A percentile compares a stretch with the other conserved stretches of the same genome.
Evolutionary conservation across 768 basidiomycete genomes (phyloP).

Genomic region (Daedalea quercina): DNA sequence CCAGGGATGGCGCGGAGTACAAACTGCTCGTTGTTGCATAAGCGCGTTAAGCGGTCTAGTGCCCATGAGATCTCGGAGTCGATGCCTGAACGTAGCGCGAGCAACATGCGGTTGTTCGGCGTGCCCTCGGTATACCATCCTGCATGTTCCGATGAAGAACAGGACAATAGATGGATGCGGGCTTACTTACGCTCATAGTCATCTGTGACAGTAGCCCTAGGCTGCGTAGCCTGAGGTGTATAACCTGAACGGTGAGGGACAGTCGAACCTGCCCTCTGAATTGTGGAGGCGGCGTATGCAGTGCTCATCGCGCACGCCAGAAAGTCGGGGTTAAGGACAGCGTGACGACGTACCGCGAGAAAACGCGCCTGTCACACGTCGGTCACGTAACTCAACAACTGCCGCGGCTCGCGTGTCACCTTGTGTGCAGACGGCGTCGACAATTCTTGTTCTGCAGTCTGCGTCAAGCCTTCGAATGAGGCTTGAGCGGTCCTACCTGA

Average conservation of each 20-base stretch:
- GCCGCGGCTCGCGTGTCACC: too few species aligned
- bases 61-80: conserved; percentile 84
- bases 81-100: conserved; percentile 81
- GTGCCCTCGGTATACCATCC: conserved; percentile 84
- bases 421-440: too few species aligned
- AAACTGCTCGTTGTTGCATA: conserved; percentile 78
- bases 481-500: too few species aligned
- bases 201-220: conserved; percentile 40
- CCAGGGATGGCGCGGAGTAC: conserved; percentile 67
- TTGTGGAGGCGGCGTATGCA: background rate
- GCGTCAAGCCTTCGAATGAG: too few species aligned
- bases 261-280: background rate
- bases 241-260: conserved; percentile 6
- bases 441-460: too few species aligned
- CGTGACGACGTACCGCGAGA: background rate
- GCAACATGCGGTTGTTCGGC: conserved; percentile 82
- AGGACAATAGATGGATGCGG: background rate
- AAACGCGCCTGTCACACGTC: too few species aligned
- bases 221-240: conserved; percentile 26
- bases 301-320: background rate
- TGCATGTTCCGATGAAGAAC: conserved; percentile 20
- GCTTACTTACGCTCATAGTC: conserved; percentile 63
- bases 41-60: conserved; percentile 74
- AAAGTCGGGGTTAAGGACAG: background rate
- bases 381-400: too few species aligned